phyloP scores from a whole-genome alignment of 225 moss, liverwort and hornwort genomes.

The Pleurozium schreberi region DNA sequence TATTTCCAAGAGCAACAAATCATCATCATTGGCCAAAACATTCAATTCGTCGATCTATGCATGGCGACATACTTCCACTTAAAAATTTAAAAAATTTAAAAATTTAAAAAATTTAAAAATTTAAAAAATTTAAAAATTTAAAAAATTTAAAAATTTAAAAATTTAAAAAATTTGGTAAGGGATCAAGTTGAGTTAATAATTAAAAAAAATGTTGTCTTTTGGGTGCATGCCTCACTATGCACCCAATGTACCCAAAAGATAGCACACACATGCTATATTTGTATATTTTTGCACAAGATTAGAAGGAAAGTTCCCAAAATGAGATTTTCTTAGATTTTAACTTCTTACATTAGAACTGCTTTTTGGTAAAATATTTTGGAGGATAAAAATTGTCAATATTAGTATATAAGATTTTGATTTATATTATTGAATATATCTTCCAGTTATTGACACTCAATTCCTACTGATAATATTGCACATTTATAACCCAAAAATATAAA shows the following conservation, averaged over 20 bases:
- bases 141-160: no score
- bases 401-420: not conserved
- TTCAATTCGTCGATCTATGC: not conserved
- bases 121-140: no score
- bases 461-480: not conserved
- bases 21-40: slow-evolving; percentile 52
- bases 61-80: not conserved
- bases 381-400: not conserved
- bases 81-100: no score
- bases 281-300: not conserved
- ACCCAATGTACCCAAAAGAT: no score
- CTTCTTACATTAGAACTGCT: accelerated
- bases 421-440: not conserved
- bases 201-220: no score
- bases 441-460: no score
- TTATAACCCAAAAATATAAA: not conserved
- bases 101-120: no score
- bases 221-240: no score
- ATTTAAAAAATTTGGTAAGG: no score
- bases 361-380: not conserved
- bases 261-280: no score
- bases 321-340: not conserved
- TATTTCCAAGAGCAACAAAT: slow-evolving; percentile 36
- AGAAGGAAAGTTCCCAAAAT: accelerated
- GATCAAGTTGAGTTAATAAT: no score